Percentiles rank a stretch among this genome's conserved stretches.
Evolutionary conservation across 371 early-diverging fungal genomes (phyloP).

Genomic region (Haplosporangium sp.): DNA sequence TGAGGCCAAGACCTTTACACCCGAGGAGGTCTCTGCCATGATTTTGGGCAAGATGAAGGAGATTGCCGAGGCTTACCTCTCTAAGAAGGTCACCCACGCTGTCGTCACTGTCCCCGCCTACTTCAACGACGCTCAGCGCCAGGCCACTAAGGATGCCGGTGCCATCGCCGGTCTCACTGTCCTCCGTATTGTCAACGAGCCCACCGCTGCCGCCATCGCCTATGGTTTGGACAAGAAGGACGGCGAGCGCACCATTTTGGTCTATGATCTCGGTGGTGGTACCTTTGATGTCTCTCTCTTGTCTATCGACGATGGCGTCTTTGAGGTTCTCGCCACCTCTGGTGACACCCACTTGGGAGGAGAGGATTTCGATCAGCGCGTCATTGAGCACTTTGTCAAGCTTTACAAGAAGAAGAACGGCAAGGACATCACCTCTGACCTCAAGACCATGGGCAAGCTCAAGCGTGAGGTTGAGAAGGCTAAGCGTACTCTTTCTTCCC

Average conservation of each 20-base stretch:
- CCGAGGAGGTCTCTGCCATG: conserved; percentile 94
- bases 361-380: conserved; percentile 96
- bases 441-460: conserved; percentile 93
- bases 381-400: conserved; percentile 86
- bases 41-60: conserved; percentile 93
- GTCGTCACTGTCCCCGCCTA: conserved; percentile 84
- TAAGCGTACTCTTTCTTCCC: conserved; percentile 95
- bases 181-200: conserved; percentile 96
- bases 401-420: conserved; percentile 87
- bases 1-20: conserved; percentile 90
- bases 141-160: conserved; percentile 98
- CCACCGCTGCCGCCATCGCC: conserved; percentile 96
- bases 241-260: conserved; percentile 86
- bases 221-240: conserved; percentile 90
- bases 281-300: conserved; percentile 98
- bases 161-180: conserved; percentile 93
- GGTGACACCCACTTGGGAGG: conserved; percentile 98
- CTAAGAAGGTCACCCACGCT: conserved; percentile 83
- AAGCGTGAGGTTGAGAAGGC: conserved; percentile 97
- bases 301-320: conserved; percentile 91
- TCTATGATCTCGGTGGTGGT: conserved; percentile 98
- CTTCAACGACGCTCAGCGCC: conserved; percentile 94
- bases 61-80: conserved; percentile 88
- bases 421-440: conserved; percentile 83
- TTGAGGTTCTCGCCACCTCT: conserved; percentile 85